A percentile compares a stretch with the other conserved stretches of the same genome.
These are phyloP conservation scores for Cupressus sempervirens DNA, from an alignment of 75 land plant species.

Conservation along the genomic window DNA sequence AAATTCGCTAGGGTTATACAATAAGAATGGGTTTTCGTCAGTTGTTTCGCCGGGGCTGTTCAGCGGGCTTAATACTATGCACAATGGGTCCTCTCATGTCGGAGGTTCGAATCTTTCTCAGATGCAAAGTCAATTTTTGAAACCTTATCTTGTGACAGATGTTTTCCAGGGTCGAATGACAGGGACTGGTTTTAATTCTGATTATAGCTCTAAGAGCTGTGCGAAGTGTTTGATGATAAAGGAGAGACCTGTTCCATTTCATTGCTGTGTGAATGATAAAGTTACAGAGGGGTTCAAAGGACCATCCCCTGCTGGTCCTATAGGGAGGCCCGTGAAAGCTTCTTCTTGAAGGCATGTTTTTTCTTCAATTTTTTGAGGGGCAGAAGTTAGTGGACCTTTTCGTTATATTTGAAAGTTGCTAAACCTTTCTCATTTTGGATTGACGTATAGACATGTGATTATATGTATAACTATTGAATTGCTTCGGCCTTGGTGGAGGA, in stretches of 20 bases:
- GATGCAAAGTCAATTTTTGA: slow-evolving; percentile 12
- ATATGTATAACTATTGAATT: neutral
- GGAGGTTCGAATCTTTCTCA: slow-evolving; percentile 6
- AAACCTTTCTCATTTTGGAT: neutral
- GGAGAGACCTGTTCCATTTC: slow-evolving; percentile 48
- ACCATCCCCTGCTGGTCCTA: slow-evolving; percentile 68
- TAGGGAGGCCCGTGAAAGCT: slow-evolving; percentile 53
- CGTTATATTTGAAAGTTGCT: neutral
- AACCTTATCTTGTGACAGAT: neutral
- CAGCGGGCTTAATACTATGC: neutral
- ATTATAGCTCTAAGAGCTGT: slow-evolving; percentile 15
- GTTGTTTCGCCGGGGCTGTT: neutral
- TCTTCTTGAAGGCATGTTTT: slow-evolving; percentile 24
- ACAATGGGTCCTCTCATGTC: neutral
- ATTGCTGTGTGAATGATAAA: slow-evolving; percentile 62
- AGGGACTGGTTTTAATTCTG: neutral
- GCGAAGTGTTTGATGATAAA: slow-evolving; percentile 24
- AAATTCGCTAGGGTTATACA: neutral
- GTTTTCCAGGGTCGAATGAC: neutral
- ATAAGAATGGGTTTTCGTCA: neutral
- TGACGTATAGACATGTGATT: neutral
- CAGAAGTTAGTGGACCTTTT: neutral
- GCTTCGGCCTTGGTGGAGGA: neutral
- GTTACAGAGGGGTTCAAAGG: slow-evolving; percentile 51
- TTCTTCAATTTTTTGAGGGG: neutral